Evolutionary conservation across 2,329 filamentous ascomycete species (phyloP), one percentile per base, ranked within the genome.

Genomic region (Botrytis cinerea): DNA sequence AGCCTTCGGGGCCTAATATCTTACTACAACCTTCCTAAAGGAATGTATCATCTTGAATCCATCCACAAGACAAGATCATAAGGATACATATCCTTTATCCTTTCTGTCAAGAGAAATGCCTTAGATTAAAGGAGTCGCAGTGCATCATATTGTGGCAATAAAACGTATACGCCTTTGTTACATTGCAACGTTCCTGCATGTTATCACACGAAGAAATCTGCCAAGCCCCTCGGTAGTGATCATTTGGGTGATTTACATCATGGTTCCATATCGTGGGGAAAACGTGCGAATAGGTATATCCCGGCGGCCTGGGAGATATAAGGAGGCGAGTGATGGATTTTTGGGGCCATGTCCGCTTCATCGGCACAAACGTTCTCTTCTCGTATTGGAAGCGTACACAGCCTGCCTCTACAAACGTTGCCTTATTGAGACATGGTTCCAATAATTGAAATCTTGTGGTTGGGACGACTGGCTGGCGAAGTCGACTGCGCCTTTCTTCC

Each of bases 401-500:
- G 35, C 66, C 66, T 10, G 38, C 38, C 38, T 43, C 8, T 54
- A 43, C 66, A 9, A 22, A 48, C 18, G 35, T 68, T 54, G 64
- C 32, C 16, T 40, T 25, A 3, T 35, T 48, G 43, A 35, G 38
- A 28, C 28, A 18, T 54, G n/a, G n/a, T 28, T 14, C 28, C 14
- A 43, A 63, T n/a, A 63, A 7, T 28, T 43, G 40, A 51, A 38
- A 46, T n/a, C 25, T 32, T 51, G 35, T 28, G 32, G 28, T 67
- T 67, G 64, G 10, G 46, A 48, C 25, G 20, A n/a, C 20, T 28
- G 32, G 28, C 54, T 67, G 64, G 48, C 48, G 48, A 68, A 68
- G 66, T 57, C 25, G 46, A 57, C 66, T 68, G 66, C 66, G 66
- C 66, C 66, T 43, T 68, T 48, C 14, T 63, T 10, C 22, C 5